phyloP scores from a whole-genome alignment of 1,284 basidiomycete genomes.

The Meripilus lineatus region DNA sequence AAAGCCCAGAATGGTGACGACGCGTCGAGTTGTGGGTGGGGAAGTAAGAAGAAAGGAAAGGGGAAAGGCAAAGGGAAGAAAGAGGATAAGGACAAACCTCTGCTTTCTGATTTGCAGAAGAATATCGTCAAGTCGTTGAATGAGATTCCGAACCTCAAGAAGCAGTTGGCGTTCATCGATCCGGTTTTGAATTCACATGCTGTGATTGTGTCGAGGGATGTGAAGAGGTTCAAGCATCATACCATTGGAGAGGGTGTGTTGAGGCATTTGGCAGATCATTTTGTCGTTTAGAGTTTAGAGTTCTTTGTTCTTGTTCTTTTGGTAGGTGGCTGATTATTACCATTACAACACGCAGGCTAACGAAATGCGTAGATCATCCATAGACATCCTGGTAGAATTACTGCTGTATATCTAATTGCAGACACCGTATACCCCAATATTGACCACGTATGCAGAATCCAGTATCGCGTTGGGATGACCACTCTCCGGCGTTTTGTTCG shows the following conservation, averaged over 20 bases:
- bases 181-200: slow-evolving; percentile 61
- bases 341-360: too few species aligned
- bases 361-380: too few species aligned
- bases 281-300: slow-evolving; percentile 32
- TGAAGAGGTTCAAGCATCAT: slow-evolving; percentile 52
- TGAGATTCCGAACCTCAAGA: slow-evolving; percentile 58
- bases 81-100: slow-evolving; percentile 28
- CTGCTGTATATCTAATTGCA: too few species aligned
- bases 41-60: background rate
- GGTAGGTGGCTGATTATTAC: too few species aligned
- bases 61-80: slow-evolving; percentile 1
- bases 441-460: too few species aligned
- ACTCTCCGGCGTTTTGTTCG: too few species aligned
- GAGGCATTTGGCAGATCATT: slow-evolving; percentile 68
- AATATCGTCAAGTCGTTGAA: slow-evolving; percentile 53
- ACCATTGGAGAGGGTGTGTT: slow-evolving; percentile 57
- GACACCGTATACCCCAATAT: too few species aligned
- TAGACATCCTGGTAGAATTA: too few species aligned
- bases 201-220: slow-evolving; percentile 63
- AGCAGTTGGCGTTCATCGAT: slow-evolving; percentile 59
- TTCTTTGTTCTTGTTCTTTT: too few species aligned
- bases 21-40: too few species aligned
- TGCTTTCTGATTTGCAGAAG: slow-evolving; percentile 51
- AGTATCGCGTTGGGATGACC: too few species aligned
- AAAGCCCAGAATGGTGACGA: background rate